A percentile compares a stretch with the other conserved stretches of the same genome.
Evolutionary conservation across 2,329 filamentous ascomycete genomes (phyloP).

Genomic region (Coleophoma eucalyptorum): DNA sequence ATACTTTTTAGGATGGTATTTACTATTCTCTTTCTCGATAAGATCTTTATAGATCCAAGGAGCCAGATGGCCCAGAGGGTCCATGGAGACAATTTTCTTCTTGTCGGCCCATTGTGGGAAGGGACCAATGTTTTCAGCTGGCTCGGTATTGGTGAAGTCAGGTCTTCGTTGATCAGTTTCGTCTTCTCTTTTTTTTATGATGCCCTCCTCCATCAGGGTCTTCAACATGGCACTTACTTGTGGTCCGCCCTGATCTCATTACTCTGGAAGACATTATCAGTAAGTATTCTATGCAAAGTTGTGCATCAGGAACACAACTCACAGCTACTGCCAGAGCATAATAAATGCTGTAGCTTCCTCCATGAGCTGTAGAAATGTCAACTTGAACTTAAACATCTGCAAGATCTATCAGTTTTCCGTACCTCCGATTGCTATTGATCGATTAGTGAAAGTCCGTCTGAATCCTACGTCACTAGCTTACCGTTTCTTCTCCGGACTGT

Average conservation of each 20-base stretch:
- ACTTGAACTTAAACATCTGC: no score
- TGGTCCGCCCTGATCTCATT: slow-evolving; percentile 84
- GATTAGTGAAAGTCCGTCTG: not conserved
- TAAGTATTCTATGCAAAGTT: not conserved
- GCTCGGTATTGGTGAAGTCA: slow-evolving; percentile 82
- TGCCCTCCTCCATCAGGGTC: no score
- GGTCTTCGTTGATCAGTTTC: slow-evolving; percentile 35
- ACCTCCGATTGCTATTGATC: slow-evolving; percentile 51
- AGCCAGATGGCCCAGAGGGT: slow-evolving; percentile 84
- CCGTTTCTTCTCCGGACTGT: slow-evolving; percentile 81
- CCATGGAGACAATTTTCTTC: slow-evolving; percentile 97
- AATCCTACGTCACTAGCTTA: slow-evolving; percentile 32
- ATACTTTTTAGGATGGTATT: slow-evolving; percentile 9
- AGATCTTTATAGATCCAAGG: slow-evolving; percentile 79
- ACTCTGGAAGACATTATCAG: slow-evolving; percentile 36
- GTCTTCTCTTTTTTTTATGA: no score
- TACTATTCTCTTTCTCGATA: slow-evolving; percentile 70
- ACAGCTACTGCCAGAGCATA: slow-evolving; percentile 82
- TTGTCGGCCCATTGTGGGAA: slow-evolving; percentile 86
- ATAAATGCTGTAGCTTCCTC: slow-evolving; percentile 94
- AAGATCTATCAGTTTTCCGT: slow-evolving; percentile 17
- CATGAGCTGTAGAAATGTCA: slow-evolving; percentile 53
- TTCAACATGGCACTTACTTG: slow-evolving; percentile 36
- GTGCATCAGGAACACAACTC: not conserved
- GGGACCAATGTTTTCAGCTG: slow-evolving; percentile 82